Percentiles rank a stretch among this genome's conserved stretches.
Evolutionary conservation across 2,329 filamentous ascomycete genomes (phyloP).

Genomic region (Neocucurbitaria cava): DNA sequence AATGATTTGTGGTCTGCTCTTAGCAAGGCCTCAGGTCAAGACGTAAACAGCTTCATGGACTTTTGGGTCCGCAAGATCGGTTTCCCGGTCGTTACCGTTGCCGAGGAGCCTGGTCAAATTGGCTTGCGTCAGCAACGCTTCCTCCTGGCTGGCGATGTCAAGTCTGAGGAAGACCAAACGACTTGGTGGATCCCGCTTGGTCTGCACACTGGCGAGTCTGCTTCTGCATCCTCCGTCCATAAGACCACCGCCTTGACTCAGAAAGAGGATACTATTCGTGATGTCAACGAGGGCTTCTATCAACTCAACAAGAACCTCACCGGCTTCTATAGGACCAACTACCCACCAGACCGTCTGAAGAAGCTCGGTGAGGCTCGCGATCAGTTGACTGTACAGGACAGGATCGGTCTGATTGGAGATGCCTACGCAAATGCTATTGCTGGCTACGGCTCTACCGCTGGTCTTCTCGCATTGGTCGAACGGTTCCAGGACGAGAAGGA

Average conservation of each 20-base stretch:
- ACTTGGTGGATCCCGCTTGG: constrained; percentile 95
- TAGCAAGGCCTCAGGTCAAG: constrained; percentile 83
- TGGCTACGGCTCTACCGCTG: constrained; percentile 81
- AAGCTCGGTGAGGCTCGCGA: constrained; percentile 81
- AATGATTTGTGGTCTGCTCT: constrained; percentile 90
- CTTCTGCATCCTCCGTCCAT: constrained; percentile 64
- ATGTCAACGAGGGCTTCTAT: constrained; percentile 82
- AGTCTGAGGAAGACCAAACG: constrained; percentile 88
- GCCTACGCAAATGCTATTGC: constrained; percentile 88
- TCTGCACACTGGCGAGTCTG: constrained; percentile 73
- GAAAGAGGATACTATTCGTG: constrained; percentile 78
- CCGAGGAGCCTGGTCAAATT: constrained; percentile 83
- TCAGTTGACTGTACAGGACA: constrained; percentile 82
- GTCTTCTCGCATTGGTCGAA: constrained; percentile 82
- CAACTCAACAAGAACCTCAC: constrained; percentile 91
- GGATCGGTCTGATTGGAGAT: constrained; percentile 90
- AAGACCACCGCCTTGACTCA: constrained; percentile 72
- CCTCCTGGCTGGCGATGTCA: constrained; percentile 88
- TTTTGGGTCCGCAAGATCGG: constrained; percentile 96
- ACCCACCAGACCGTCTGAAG: constrained; percentile 80
- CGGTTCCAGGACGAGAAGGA: constrained; percentile 83
- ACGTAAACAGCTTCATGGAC: constrained; percentile 87
- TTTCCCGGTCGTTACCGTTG: constrained; percentile 86
- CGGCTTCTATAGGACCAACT: constrained; percentile 92
- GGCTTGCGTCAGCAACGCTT: constrained; percentile 86